phyloP scores from a whole-genome alignment of 2,329 filamentous ascomycete genomes.

The Aspergillus pseudoglaucus region DNA sequence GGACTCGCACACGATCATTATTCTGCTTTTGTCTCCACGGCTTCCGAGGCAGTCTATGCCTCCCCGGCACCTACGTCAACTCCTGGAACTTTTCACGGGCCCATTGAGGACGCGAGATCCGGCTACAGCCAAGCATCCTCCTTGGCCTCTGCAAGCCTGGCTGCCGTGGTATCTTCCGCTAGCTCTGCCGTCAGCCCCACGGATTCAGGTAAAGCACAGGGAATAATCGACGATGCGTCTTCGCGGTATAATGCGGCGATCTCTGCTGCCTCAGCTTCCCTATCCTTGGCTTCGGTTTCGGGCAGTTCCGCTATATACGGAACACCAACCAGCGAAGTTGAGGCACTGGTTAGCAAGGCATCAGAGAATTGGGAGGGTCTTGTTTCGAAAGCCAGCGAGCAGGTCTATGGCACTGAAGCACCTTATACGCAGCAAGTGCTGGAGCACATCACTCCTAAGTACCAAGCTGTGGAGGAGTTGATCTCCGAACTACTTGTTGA shows the following conservation, averaged over 20 bases:
- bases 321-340: slow-evolving; percentile 19
- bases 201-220: slow-evolving; percentile 30
- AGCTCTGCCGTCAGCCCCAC: slow-evolving; percentile 30
- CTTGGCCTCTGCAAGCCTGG: slow-evolving; percentile 36
- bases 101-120: slow-evolving; percentile 29
- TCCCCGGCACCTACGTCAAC: slow-evolving; percentile 46
- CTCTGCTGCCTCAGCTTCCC: slow-evolving; percentile 37
- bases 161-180: slow-evolving; percentile 34
- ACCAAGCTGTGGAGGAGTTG: slow-evolving; percentile 62
- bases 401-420: slow-evolving; percentile 62
- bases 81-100: slow-evolving; percentile 23
- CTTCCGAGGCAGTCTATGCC: slow-evolving; percentile 63
- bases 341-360: slow-evolving; percentile 49
- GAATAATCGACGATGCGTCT: slow-evolving; percentile 38
- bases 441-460: slow-evolving; percentile 56
- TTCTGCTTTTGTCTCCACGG: slow-evolving; percentile 65
- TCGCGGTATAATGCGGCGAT: slow-evolving; percentile 41
- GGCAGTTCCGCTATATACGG: slow-evolving; percentile 43
- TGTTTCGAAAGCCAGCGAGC: slow-evolving; percentile 59
- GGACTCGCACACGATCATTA: slow-evolving; percentile 75
- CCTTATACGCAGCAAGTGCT: slow-evolving; percentile 60
- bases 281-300: slow-evolving; percentile 32
- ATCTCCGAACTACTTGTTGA: slow-evolving; percentile 70
- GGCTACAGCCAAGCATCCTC: slow-evolving; percentile 32
- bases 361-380: slow-evolving; percentile 59